Evolutionary conservation across 345 rosid species (phyloP), one percentile per base, ranked within the genome.

Genomic region (Gossypium stocksii): DNA sequence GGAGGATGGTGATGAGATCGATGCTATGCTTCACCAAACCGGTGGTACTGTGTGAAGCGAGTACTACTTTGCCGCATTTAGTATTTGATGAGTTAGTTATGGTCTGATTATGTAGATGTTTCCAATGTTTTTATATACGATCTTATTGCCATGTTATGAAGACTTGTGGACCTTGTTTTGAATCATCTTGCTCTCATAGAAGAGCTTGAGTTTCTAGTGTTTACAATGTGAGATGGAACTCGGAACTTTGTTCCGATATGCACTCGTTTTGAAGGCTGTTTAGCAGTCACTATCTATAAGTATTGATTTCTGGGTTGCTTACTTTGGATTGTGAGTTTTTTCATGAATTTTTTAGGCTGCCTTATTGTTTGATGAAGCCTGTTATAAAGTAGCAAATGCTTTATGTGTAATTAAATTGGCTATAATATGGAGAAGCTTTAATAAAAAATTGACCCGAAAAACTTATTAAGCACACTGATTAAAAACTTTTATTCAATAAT

Each of bases 1-100:
- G 98, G 97, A 93, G 80, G 97, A 93, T 53, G 98, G 94, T 25
- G 97, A 93, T 76, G 96, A 93, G 82, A 90, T 89, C 8, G 97
- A 92, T 43, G 97, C 98, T 0, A 89, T 93, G 97, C 89, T 90
- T 45, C 97, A 93, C 82, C 97, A 90, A 81, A 90, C 97, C 13
- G 98, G 98, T 63, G 97, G 97, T 1, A 2, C 73, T 23, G 57
- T 70, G 46, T 70, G 72, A 69, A 49, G 46, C 73, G 2, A 52
- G 59, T 27, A 15, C n/a, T n/a, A 34, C 44, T 2, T 27, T n/a
- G 12, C 27, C 2, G 4, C 53, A 52, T 29, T n/a, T 52, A 52
- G 61, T 3, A n/a, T 10, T 11, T 70, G 10, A 29, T 10, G 20
- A 19, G 61, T 19, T 20, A 9, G 44, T n/a, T 53, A 70, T 70